Percentiles rank a stretch among this genome's conserved stretches.
Evolutionary conservation across 2,329 filamentous ascomycete genomes (phyloP).

Genomic region (Arthrobotrys conoides): DNA sequence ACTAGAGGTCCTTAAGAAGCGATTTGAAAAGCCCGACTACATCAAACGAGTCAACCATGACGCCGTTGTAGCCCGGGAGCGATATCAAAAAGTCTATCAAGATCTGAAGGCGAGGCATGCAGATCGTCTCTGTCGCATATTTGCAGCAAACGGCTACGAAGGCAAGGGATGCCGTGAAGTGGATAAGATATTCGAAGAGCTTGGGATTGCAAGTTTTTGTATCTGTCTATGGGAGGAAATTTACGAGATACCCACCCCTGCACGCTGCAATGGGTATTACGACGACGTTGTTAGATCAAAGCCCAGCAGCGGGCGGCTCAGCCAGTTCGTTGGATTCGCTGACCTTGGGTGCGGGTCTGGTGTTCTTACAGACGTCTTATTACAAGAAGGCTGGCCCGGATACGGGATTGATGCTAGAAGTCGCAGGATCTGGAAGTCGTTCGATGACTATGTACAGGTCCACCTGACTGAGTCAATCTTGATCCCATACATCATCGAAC

Average conservation of each 20-base stretch:
- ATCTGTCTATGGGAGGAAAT: constrained; percentile 91
- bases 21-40: constrained; percentile 72
- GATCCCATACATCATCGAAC: constrained; percentile 71
- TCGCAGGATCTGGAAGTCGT: constrained; percentile 86
- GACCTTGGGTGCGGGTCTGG: constrained; percentile 98
- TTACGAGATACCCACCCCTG: constrained; percentile 71
- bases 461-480: constrained; percentile 75
- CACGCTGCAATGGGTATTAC: constrained; percentile 63
- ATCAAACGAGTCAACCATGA: constrained; percentile 89
- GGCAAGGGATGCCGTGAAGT: constrained; percentile 81
- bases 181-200: constrained; percentile 93
- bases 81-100: constrained; percentile 85
- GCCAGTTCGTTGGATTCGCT: constrained; percentile 85
- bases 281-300: constrained; percentile 53
- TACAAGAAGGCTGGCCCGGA: constrained; percentile 83
- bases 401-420: constrained; percentile 93
- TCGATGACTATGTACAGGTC: constrained; percentile 71
- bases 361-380: constrained; percentile 85
- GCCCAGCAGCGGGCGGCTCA: constrained; percentile 61
- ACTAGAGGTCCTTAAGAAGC: constrained; percentile 46
- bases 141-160: constrained; percentile 83
- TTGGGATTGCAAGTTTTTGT: constrained; percentile 90
- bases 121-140: constrained; percentile 69
- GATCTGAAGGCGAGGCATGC: constrained; percentile 85
- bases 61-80: constrained; percentile 80